phyloP scores from a whole-genome alignment of 1,284 basidiomycete genomes.

The Cutaneotrichosporon daszewskae region DNA sequence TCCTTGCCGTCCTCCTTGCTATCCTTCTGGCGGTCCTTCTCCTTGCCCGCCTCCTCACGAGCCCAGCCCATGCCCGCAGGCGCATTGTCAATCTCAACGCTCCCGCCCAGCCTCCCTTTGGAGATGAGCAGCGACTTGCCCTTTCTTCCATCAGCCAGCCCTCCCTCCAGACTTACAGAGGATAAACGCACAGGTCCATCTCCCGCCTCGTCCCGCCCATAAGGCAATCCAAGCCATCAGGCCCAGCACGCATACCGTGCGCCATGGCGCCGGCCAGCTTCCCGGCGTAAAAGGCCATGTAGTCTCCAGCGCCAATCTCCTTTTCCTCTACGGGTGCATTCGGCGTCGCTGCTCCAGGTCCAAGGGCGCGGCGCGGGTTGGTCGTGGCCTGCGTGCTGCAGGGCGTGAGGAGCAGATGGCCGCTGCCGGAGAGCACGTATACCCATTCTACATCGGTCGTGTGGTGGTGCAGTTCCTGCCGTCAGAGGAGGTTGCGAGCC shows the following conservation, averaged over 20 bases:
- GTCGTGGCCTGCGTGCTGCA: not conserved
- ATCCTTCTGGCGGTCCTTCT: too few species aligned
- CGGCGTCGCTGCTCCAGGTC: not conserved
- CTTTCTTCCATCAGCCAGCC: not conserved
- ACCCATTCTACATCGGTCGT: slow-evolving; percentile 24
- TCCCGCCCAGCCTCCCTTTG: too few species aligned
- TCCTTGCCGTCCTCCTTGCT: too few species aligned
- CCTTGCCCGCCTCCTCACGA: too few species aligned
- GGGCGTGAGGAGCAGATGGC: slow-evolving; percentile 9
- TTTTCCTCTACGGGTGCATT: slow-evolving; percentile 7
- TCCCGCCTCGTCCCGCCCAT: slow-evolving; percentile 19
- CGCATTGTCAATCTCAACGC: too few species aligned
- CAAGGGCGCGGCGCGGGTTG: too few species aligned
- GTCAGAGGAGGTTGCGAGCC: not conserved
- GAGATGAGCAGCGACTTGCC: slow-evolving; percentile 1
- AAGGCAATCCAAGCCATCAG: slow-evolving; percentile 23
- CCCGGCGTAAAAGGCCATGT: slow-evolving; percentile 19
- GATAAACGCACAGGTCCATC: slow-evolving; percentile 25
- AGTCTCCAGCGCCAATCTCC: slow-evolving; percentile 18
- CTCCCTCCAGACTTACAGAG: slow-evolving; percentile 17
- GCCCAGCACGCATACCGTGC: slow-evolving; percentile 19
- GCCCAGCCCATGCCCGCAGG: too few species aligned
- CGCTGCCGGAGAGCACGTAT: slow-evolving; percentile 23
- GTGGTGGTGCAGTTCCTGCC: slow-evolving; percentile 25
- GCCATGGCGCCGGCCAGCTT: slow-evolving; percentile 12